These are phyloP conservation scores for Vitis rupestris DNA, from an alignment of 164 flowering plant species.

Conservation along the genomic window DNA sequence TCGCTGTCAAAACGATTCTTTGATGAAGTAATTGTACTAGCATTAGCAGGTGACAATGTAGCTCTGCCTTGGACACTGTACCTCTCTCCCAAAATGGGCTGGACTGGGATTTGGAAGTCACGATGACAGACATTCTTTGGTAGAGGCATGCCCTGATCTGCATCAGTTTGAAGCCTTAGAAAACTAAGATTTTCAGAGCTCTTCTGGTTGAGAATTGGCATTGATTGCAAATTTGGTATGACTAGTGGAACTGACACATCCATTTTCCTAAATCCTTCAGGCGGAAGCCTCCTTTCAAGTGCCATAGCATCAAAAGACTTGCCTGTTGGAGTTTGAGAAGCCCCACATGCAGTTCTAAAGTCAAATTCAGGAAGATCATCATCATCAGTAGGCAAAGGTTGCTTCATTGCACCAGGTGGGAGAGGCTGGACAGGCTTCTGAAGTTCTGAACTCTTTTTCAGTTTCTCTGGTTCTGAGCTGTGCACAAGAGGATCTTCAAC, in stretches of 20 bases:
- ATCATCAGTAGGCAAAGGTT: constrained; percentile 10
- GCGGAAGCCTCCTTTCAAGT: constrained; percentile 14
- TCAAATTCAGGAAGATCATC: constrained; percentile 68
- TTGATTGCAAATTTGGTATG: background rate
- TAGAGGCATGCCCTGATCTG: constrained; percentile 8
- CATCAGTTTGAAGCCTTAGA: constrained; percentile 6
- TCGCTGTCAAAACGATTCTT: constrained; percentile 39
- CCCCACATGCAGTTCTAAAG: constrained; percentile 32
- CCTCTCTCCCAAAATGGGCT: constrained; percentile 6
- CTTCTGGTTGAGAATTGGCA: constrained; percentile 9
- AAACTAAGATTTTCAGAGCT: background rate
- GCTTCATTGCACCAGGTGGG: constrained; percentile 10
- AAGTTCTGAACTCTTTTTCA: constrained; percentile 4
- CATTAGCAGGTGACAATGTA: background rate
- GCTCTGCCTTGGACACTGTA: constrained; percentile 3
- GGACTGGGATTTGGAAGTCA: background rate
- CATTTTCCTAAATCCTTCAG: constrained; percentile 14
- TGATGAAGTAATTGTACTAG: constrained; percentile 4
- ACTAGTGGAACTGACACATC: constrained; percentile 5
- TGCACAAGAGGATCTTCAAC: background rate
- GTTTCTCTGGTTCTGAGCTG: constrained; percentile 12
- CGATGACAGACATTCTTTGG: background rate
- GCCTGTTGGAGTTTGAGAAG: constrained; percentile 18
- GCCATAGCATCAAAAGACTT: constrained; percentile 13
- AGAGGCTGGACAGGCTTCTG: constrained; percentile 8